Evolutionary conservation across 1,284 basidiomycete species (phyloP).

Genomic region (Irpex rosettiformis): DNA sequence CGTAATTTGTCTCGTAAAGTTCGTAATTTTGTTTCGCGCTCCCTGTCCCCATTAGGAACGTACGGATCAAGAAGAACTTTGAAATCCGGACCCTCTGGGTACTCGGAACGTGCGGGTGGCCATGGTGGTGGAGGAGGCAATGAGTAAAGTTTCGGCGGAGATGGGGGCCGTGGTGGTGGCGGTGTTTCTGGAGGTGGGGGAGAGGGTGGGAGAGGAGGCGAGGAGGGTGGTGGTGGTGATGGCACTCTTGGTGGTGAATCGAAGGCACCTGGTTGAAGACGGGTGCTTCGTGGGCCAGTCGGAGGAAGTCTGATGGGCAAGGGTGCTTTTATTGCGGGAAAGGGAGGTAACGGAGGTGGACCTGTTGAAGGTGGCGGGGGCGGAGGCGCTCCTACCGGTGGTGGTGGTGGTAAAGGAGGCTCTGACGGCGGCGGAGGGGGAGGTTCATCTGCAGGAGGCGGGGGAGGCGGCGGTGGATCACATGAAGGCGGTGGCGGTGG

Average conservation of each 20-base stretch:
- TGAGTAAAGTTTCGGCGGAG: slow-evolving; percentile 29
- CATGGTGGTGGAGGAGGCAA: slow-evolving; percentile 39
- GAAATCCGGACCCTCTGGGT: slow-evolving; percentile 45
- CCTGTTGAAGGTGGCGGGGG: slow-evolving; percentile 17
- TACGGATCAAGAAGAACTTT: slow-evolving; percentile 62
- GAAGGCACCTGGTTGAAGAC: slow-evolving; percentile 9
- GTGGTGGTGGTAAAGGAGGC: slow-evolving; percentile 4
- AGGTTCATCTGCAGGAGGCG: slow-evolving; percentile 21
- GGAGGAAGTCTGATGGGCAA: slow-evolving; percentile 3
- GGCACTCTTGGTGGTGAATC: slow-evolving; percentile 12
- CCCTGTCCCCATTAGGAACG: slow-evolving; percentile 37
- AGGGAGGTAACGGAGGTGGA: slow-evolving; percentile 14
- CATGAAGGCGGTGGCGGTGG: slow-evolving; percentile 20
- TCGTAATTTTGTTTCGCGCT: slow-evolving; percentile 41
- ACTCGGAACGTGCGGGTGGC: slow-evolving; percentile 44
- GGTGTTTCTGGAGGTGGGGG: slow-evolving; percentile 24
- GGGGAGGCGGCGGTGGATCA: slow-evolving; percentile 19
- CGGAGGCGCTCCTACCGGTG: slow-evolving; percentile 14
- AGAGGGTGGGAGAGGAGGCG: slow-evolving; percentile 14
- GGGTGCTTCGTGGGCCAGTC: slow-evolving; percentile 11
- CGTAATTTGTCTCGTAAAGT: slow-evolving; percentile 52
- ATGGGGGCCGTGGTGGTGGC: slow-evolving; percentile 24
- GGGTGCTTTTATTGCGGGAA: slow-evolving; percentile 5
- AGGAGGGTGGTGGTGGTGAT: slow-evolving; percentile 19
- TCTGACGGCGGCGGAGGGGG: slow-evolving; percentile 16